Base-by-base conservation (phyloP, 805 yeast species). In the Myxozyma geophila region DNA sequence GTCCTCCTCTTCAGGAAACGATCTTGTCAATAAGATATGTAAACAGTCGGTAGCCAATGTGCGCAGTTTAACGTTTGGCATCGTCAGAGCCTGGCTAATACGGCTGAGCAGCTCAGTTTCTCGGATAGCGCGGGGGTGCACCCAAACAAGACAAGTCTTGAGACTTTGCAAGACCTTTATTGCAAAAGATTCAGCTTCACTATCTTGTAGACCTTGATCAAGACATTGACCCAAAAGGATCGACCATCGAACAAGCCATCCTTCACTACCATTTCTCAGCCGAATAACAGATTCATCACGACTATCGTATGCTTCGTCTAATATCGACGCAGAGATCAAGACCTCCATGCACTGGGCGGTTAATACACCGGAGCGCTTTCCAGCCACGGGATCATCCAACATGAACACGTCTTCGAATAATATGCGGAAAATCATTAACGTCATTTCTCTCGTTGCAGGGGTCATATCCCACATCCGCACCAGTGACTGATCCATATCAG, bases 91-190 rank as follows among this genome's bases (percentile, higher is more conserved):
- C 19, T 76, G 73, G 62, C 91, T 81, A 47, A 95, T 78, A 13
- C 87, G 83, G 47, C 82, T 80, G 69, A 91, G 80, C 8, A 91
- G 81, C 56, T 89, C 85, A 56, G 89, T 86, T 47, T 82, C 78
- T 50, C 87, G 83, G 59, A 93, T 82, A 0, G 92, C 85, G 15
- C 84, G 80, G 1, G 97, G 93, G 57, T 89, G 83, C 7, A 92
- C 84, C 99, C 99, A 95, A 70, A 89, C 92, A 64, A 95, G 81
- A 70, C 96, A 89, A 0, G 96, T 88, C 73, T 95, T 95, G 72
- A 93, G 83, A 4, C 96, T 88, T 66, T 92, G 90, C 46, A 95
- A 78, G 5, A 89, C 80, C 71, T 88, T 86, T 48, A 88, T 82
- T 1, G 86, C 86, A 72, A 87, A 87, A 35, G 72, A 70, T 67